Evolutionary conservation across 768 basidiomycete genomes (phyloP).

Genomic region (Leucogyrophana mollusca): DNA sequence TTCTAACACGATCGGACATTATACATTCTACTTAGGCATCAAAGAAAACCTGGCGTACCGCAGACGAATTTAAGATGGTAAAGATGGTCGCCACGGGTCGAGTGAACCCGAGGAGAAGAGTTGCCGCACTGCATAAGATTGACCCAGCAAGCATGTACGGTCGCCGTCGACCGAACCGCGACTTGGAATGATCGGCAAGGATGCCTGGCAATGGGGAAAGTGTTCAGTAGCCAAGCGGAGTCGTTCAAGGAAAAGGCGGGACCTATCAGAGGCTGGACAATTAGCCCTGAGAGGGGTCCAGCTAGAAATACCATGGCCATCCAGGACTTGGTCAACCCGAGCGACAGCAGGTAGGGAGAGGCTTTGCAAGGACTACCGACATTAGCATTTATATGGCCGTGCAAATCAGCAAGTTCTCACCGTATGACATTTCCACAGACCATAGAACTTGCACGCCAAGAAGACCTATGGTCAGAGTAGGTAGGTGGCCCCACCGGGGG

Average conservation of each 20-base stretch:
- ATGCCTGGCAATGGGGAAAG: conserved; percentile 36
- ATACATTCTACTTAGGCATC: neutral
- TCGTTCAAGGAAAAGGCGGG: conserved; percentile 7
- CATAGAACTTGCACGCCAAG: conserved; percentile 88
- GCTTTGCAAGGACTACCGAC: conserved; percentile 31
- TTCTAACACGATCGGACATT: conserved; percentile 39
- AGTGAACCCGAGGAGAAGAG: conserved; percentile 85
- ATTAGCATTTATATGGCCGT: neutral
- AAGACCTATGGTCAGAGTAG: conserved; percentile 73
- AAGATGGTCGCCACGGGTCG: conserved; percentile 59
- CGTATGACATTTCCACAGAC: conserved; percentile 95
- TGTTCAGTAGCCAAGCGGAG: neutral
- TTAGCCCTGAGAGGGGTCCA: conserved; percentile 84
- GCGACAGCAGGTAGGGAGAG: conserved; percentile 87
- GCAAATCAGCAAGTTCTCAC: conserved; percentile 29
- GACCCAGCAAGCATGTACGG: conserved; percentile 82
- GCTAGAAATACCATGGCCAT: conserved; percentile 94
- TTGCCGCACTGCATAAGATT: conserved; percentile 62
- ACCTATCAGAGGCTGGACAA: conserved; percentile 92
- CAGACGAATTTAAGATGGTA: conserved; percentile 28
- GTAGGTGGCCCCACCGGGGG: conserved; percentile 65
- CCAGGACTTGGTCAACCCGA: conserved; percentile 81
- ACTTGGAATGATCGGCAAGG: conserved; percentile 82
- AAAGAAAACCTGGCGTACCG: conserved; percentile 24
- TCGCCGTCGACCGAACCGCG: conserved; percentile 78